Percentiles rank a stretch among this genome's conserved stretches.
These are phyloP conservation scores for Hymenochaete sp. DNA, from an alignment of 1,284 basidiomycete species.

Conservation along the genomic window DNA sequence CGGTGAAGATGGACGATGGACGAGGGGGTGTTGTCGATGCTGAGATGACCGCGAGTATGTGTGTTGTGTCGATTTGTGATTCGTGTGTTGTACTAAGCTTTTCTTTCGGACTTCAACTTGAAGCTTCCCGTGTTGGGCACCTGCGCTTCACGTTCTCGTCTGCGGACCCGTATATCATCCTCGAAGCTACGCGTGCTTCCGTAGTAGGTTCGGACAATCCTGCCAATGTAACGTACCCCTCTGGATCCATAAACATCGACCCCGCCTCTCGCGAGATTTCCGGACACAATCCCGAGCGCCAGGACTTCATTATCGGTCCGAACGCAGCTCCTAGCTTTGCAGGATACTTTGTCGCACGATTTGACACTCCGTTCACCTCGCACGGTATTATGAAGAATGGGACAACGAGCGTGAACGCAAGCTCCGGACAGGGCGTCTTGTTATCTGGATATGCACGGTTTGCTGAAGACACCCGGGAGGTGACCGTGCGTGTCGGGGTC, in stretches of 20 bases:
- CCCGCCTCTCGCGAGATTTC: constrained; percentile 45
- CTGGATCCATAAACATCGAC: constrained; percentile 48
- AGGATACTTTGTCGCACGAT: constrained; percentile 73
- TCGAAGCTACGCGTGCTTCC: constrained; percentile 62
- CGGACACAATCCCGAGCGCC: constrained; percentile 65
- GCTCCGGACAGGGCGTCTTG: constrained; percentile 27
- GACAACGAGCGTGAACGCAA: constrained; percentile 31
- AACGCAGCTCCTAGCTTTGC: constrained; percentile 36
- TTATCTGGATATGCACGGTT: constrained; percentile 59
- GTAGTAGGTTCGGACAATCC: constrained; percentile 54
- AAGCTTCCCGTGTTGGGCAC: constrained; percentile 73
- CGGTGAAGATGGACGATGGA: constrained; percentile 46
- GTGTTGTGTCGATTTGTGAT: constrained; percentile 23
- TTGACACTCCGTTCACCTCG: constrained; percentile 41
- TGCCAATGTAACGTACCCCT: constrained; percentile 52
- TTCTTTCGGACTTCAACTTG: constrained; percentile 5
- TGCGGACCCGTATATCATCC: constrained; percentile 50
- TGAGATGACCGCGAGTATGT: constrained; percentile 61
- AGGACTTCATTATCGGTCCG: constrained; percentile 64
- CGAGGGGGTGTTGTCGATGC: constrained; percentile 44
- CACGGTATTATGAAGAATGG: constrained; percentile 47
- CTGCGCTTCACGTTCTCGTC: constrained; percentile 62
- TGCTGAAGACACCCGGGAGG: constrained; percentile 26
- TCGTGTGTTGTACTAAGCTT: constrained; percentile 1
- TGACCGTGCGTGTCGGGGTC: constrained; percentile 64